Evolutionary conservation across 176 grass and related monocot species (phyloP), one percentile per base, ranked within the genome.

Genomic region (Aegilops umbellulata): DNA sequence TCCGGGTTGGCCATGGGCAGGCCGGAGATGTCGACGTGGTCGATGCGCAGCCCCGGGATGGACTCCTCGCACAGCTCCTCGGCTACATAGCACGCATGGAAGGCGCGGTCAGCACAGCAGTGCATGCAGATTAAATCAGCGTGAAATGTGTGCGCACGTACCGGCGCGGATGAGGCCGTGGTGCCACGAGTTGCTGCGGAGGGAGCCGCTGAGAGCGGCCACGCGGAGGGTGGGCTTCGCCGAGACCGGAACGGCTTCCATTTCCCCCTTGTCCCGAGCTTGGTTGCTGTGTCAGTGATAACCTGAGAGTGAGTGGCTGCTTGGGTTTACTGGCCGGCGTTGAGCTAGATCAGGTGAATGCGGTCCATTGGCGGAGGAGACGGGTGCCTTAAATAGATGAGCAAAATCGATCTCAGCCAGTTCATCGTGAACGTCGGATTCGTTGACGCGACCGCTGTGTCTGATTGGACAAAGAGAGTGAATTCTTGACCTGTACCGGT

Each of bases 1-100:
- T 98, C 95, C 49, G 91, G 92, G 93, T 98, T 95, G 44, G 92
- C 61, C 63, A 95, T 88, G 9, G 95, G 95, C 47, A 98, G 83
- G 4, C 61, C 24, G 42, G 90, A 84, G 91, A 98, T 94, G 72
- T 98, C 91, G 12, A 95, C 90, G 80, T 89, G 88, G 42, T 95
- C 84, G 15, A 98, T 30, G 30, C 62, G 38, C 77, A 98, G 3
- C 2, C 93, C 93, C 4, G 84, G 69, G 55, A 98, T 90, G 29
- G 78, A 93, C n/a, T 93, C 91, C 23, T 87, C 78, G 81, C 93
- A 94, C 5, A 92, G 76, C 80, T 92, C 83, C 44, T 88, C 65
- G 31, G 95, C 95, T 98, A 3, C 39, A 26, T n/a, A 35, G 2
- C 25, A 15, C 1, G 16, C 2, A 19, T 70, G 14, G 0, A 46